These are phyloP conservation scores for Plasmodium vivax DNA, from an alignment of 169 alveolate genomes.

Conservation along the genomic window DNA sequence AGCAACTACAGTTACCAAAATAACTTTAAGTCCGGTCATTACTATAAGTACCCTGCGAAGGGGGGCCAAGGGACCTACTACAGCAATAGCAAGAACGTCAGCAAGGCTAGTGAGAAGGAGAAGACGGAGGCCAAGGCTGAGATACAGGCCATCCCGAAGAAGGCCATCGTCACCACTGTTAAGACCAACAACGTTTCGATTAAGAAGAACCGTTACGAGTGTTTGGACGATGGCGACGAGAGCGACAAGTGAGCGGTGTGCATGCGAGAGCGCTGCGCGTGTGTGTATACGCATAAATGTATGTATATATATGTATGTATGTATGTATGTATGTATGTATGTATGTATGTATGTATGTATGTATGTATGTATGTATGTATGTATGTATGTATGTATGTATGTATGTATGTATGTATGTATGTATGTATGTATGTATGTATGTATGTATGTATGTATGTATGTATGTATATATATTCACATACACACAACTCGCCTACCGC, in stretches of 20 bases:
- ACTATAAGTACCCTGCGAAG: slow-evolving; percentile 47
- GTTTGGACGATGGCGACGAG: slow-evolving; percentile 69
- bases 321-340: too few species aligned
- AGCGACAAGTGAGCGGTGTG: slow-evolving; percentile 30
- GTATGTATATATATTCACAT: not conserved
- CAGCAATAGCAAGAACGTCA: not conserved
- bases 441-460: not conserved
- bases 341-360: too few species aligned
- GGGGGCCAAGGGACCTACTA: slow-evolving; percentile 20
- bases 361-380: too few species aligned
- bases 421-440: too few species aligned
- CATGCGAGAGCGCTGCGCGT: too few species aligned
- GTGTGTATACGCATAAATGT: too few species aligned
- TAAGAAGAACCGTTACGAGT: slow-evolving; percentile 61
- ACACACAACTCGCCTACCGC: too few species aligned
- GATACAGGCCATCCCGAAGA: slow-evolving; percentile 51
- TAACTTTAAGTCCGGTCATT: slow-evolving; percentile 24
- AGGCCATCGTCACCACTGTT: slow-evolving; percentile 67
- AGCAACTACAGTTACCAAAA: slow-evolving; percentile 38
- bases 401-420: too few species aligned
- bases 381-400: too few species aligned
- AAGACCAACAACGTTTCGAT: slow-evolving; percentile 65
- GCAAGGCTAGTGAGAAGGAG: slow-evolving; percentile 41
- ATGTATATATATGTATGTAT: too few species aligned
- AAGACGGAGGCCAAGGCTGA: slow-evolving; percentile 40